A percentile compares a stretch with the other conserved stretches of the same genome.
These are phyloP conservation scores for Ophiostoma himal-ulmi DNA, from an alignment of 2,329 filamentous ascomycete species.

Conservation along the genomic window DNA sequence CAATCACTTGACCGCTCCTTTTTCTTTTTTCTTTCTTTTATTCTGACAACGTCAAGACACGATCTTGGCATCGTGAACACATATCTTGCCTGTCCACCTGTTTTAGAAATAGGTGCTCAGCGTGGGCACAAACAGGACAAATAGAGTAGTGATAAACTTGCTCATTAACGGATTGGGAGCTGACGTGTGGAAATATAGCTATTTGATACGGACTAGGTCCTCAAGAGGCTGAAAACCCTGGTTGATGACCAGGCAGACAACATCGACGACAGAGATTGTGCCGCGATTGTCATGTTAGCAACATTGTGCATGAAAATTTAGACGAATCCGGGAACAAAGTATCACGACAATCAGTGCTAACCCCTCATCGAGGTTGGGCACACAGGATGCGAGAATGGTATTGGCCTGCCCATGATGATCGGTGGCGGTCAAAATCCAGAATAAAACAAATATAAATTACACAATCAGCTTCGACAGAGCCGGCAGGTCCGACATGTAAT, in stretches of 20 bases:
- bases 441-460: neutral
- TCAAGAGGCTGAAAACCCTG: neutral
- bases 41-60: neutral
- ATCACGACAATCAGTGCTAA: neutral
- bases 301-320: neutral
- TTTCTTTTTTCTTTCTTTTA: neutral
- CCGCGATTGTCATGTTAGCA: neutral
- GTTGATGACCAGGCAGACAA: neutral
- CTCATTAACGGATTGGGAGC: neutral
- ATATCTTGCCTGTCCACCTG: neutral
- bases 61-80: neutral
- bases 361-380: neutral
- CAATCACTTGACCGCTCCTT: too few species aligned
- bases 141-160: neutral
- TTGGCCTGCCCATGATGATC: neutral
- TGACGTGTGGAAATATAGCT: neutral
- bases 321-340: neutral
- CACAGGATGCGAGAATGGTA: neutral
- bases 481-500: neutral
- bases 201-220: neutral
- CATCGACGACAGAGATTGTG: neutral
- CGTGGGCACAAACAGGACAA: neutral
- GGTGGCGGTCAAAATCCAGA: neutral
- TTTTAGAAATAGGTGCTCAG: neutral
- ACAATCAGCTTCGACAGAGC: neutral